Conservation (phyloP, 2,329 filamentous ascomycete genomes). For the Colletotrichum nymphaeae region DNA sequence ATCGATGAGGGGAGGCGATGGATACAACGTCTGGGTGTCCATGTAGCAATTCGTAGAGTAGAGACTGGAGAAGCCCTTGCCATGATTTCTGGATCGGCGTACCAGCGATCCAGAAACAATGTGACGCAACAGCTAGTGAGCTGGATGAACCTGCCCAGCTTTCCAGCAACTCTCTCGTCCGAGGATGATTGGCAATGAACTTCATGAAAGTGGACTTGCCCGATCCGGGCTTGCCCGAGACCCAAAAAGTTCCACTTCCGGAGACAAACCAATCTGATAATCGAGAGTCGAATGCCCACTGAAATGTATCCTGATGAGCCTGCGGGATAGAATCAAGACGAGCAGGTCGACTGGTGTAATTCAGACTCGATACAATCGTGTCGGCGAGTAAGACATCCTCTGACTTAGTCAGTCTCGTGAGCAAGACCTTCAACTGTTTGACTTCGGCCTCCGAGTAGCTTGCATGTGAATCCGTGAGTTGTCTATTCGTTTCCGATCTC, state of each 20-base stretch:
- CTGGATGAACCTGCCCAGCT: neutral
- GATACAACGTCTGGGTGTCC: neutral
- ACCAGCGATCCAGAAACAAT: conserved; percentile 48
- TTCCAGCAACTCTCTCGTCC: neutral
- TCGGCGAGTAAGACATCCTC: neutral
- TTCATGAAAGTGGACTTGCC: neutral
- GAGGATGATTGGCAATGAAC: neutral
- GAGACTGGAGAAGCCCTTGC: conserved; percentile 48
- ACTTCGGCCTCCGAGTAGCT: neutral
- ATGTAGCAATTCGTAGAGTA: conserved; percentile 30
- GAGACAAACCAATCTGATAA: neutral
- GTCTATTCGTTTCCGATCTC: neutral
- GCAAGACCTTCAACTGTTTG: neutral
- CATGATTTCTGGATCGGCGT: conserved; percentile 51
- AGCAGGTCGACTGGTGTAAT: neutral
- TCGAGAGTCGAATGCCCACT: neutral
- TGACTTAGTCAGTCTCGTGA: neutral
- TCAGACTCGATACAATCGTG: neutral
- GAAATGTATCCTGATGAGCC: neutral
- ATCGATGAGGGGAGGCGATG: neutral
- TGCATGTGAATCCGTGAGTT: neutral
- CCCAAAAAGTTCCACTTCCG: neutral
- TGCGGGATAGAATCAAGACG: neutral
- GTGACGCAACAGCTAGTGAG: neutral
- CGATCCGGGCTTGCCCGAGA: neutral